These are phyloP conservation scores for Chaetoscypha palmicola DNA, from an alignment of 2,329 filamentous ascomycete genomes.

Conservation along the genomic window DNA sequence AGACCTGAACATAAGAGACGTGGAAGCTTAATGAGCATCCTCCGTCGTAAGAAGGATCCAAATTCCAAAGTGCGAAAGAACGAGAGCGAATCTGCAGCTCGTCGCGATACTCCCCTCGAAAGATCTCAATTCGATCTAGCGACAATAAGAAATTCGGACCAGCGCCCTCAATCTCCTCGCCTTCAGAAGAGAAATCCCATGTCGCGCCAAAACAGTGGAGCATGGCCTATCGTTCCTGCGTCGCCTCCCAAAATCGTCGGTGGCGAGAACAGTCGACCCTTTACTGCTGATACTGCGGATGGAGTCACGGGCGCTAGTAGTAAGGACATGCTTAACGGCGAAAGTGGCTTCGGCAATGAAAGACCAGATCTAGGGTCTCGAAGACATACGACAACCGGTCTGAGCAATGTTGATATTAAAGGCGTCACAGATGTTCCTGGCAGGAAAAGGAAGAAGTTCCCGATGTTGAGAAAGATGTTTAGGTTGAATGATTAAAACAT, in stretches of 20 bases:
- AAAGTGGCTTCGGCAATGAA: conserved; percentile 11
- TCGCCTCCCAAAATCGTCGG: conserved; percentile 30
- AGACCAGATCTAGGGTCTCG: conserved; percentile 20
- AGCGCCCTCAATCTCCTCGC: conserved; percentile 32
- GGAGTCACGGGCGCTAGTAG: conserved; percentile 7
- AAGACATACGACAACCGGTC: conserved; percentile 24
- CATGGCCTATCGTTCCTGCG: conserved; percentile 42
- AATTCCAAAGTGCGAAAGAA: conserved; percentile 47
- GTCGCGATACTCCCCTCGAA: conserved; percentile 56
- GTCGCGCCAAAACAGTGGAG: conserved; percentile 33
- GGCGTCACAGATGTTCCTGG: conserved; percentile 4
- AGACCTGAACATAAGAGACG: conserved; percentile 34
- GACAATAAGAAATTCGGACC: conserved; percentile 33
- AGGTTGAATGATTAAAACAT: conserved; percentile 49
- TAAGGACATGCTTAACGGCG: conserved; percentile 5
- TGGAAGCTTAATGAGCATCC: conserved; percentile 49
- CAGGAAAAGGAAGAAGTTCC: conserved; percentile 61
- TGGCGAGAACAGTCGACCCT: conserved; percentile 29
- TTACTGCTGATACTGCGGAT: conserved; percentile 20
- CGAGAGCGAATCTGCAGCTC: conserved; percentile 50
- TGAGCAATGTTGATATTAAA: conserved; percentile 17
- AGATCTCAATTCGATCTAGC: conserved; percentile 47
- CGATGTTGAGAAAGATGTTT: conserved; percentile 58
- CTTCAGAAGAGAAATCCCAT: conserved; percentile 40
- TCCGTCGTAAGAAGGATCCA: conserved; percentile 58